Evolutionary conservation across 1,284 basidiomycete species (phyloP).

Genomic region (Ustilago curta): DNA sequence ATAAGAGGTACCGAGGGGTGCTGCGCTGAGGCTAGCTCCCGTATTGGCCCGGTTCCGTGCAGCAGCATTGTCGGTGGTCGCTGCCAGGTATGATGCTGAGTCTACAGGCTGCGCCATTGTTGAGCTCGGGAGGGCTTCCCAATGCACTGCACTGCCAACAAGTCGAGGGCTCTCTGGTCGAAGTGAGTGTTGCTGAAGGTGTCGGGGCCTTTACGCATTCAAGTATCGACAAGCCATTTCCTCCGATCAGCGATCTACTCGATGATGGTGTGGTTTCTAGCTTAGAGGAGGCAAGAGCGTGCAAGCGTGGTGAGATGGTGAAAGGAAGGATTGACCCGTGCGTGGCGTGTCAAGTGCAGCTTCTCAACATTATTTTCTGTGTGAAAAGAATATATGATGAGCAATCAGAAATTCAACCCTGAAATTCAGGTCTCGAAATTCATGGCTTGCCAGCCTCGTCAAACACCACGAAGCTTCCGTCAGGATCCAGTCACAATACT

Average conservation of each 20-base stretch:
- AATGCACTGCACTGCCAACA: no score
- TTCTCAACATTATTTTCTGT: background rate
- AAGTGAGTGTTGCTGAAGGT: background rate
- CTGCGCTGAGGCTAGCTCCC: slow-evolving; percentile 29
- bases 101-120: slow-evolving; percentile 26
- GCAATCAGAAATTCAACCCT: slow-evolving; percentile 8
- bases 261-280: background rate
- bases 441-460: background rate
- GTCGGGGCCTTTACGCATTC: background rate
- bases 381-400: no score
- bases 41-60: slow-evolving; percentile 37
- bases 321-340: slow-evolving; percentile 1
- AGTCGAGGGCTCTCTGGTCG: background rate
- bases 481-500: background rate
- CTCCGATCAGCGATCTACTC: background rate
- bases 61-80: slow-evolving; percentile 13
- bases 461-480: background rate
- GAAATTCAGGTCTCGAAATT: slow-evolving; percentile 9
- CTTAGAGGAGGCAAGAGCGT: background rate
- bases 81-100: slow-evolving; percentile 8
- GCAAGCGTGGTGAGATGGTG: background rate
- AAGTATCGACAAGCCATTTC: background rate
- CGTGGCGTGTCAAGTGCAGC: background rate
- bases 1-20: slow-evolving; percentile 26
- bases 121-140: background rate